phyloP scores from a whole-genome alignment of 768 basidiomycete species.

The Mycena indigotica region DNA sequence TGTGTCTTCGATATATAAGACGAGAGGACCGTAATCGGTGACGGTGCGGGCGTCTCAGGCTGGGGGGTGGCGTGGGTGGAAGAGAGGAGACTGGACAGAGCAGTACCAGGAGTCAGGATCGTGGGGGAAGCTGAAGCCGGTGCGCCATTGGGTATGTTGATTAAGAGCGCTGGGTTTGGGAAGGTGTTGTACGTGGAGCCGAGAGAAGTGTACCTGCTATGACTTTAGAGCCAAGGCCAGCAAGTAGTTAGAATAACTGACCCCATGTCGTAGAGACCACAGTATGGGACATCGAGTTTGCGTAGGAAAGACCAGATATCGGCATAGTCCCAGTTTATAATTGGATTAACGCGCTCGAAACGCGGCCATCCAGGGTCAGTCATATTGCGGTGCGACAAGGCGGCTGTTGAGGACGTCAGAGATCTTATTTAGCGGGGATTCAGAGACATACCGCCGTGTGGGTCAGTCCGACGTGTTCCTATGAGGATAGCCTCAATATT shows the following conservation, averaged over 20 bases:
- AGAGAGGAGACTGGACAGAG: slow-evolving; percentile 34
- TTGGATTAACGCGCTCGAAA: slow-evolving; percentile 91
- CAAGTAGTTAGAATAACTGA: slow-evolving; percentile 38
- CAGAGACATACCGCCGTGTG: slow-evolving; percentile 79
- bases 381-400: slow-evolving; percentile 69
- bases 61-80: slow-evolving; percentile 22
- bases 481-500: slow-evolving; percentile 81
- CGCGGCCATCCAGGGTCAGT: slow-evolving; percentile 90
- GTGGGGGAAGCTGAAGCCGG: slow-evolving; percentile 22
- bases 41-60: slow-evolving; percentile 13
- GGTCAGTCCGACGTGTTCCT: slow-evolving; percentile 87
- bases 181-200: slow-evolving; percentile 95
- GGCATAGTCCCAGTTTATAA: slow-evolving; percentile 92
- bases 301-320: slow-evolving; percentile 90
- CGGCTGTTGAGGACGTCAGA: slow-evolving; percentile 45
- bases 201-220: slow-evolving; percentile 90
- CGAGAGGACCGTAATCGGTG: slow-evolving; percentile 23
- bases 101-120: slow-evolving; percentile 31
- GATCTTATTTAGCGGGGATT: background rate
- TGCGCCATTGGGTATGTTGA: slow-evolving; percentile 26
- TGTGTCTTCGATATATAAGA: slow-evolving; percentile 26
- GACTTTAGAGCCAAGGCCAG: background rate
- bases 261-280: slow-evolving; percentile 89
- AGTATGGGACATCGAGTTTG: slow-evolving; percentile 78
- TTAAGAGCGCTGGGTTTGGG: slow-evolving; percentile 83